Evolutionary conservation across 2,329 filamentous ascomycete genomes (phyloP), one percentile per base, ranked within the genome.

Genomic region (Coniochaeta sp.): DNA sequence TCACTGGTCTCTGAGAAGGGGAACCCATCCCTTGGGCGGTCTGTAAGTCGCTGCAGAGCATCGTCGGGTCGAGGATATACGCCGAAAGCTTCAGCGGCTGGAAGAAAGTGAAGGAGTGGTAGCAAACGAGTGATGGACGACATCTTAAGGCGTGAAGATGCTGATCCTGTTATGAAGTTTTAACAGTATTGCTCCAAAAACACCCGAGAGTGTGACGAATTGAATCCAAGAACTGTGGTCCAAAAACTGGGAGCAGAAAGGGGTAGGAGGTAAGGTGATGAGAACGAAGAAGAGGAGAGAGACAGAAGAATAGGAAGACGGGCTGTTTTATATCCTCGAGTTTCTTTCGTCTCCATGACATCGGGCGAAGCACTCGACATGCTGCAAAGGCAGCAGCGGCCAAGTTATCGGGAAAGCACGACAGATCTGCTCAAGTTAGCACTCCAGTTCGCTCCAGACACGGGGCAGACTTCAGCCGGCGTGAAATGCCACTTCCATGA

Each of bases 171-270:
- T 12, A n/a, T 6, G 26, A 52, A 14, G 47, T 31, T n/a, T 22
- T 57, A 57, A 57, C 31, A 28, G 28, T 57, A 57, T 57, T 57
- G 54, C 54, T 57, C 54, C 54, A 57, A 57, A 38, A 57, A n/a
- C n/a, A n/a, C 16, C n/a, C 31, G 24, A 57, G 54, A 34, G 3
- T 34, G 31, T 57, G 19, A 57, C 24, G 54, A 57, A 31, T 52
- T 24, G 54, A 57, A 31, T 57, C 54, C 54, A 57, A 57, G 38
- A 57, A 36, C 17, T n/a, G 12, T 19, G 34, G 54, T 34, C 54
- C 54, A 57, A 57, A n/a, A 57, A 57, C 12, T 26, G 54, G 54
- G 34, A 57, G 54, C 54, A 57, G 7, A 57, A 38, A 8, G 31
- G 54, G 54, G 6, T n/a, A n/a, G n/a, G 50, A 31, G 12, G 26